A percentile compares a stretch with the other conserved stretches of the same genome.
These are phyloP conservation scores for Phytophthora aleatoria DNA, from an alignment of 352 stramenopile species.

Conservation along the genomic window DNA sequence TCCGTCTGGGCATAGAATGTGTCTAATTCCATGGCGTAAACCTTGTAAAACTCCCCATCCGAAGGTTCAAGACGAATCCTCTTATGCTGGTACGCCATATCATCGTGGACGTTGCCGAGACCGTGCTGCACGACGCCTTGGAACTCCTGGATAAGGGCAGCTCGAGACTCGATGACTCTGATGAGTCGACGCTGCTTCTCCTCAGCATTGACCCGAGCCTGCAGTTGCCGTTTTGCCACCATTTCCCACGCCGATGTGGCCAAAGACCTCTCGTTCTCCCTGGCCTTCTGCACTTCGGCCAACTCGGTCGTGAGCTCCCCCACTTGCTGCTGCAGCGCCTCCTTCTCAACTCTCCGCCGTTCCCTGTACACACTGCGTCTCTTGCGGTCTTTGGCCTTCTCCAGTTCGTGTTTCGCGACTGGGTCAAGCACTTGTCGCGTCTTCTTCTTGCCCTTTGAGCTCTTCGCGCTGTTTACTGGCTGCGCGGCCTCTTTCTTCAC, in stretches of 20 bases:
- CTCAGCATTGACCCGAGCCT: constrained; percentile 20
- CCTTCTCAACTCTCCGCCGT: constrained; percentile 14
- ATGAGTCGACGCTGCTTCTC: constrained; percentile 14
- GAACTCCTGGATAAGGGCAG: constrained; percentile 19
- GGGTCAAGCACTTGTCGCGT: constrained; percentile 1
- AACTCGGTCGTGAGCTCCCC: constrained; percentile 22
- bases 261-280: constrained; percentile 4
- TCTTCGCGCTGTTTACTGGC: not conserved
- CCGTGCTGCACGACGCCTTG: constrained; percentile 2
- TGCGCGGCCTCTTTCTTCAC: not conserved
- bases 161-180: constrained; percentile 6
- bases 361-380: constrained; percentile 23
- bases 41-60: constrained; percentile 19
- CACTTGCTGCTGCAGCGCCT: constrained; percentile 20
- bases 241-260: constrained; percentile 18
- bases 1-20: constrained; percentile 13
- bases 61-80: constrained; percentile 22
- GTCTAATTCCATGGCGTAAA: constrained; percentile 7
- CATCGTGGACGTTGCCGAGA: not conserved
- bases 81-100: constrained; percentile 14
- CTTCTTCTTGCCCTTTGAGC: constrained; percentile 6
- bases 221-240: constrained; percentile 23
- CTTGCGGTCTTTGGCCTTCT: constrained; percentile 27
- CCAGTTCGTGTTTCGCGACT: constrained; percentile 16
- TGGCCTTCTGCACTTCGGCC: constrained; percentile 1